Evolutionary conservation across 495 filamentous ascomycete species (phyloP), one percentile per base, ranked within the genome.

Genomic region (Aspergillus ellipticus): DNA sequence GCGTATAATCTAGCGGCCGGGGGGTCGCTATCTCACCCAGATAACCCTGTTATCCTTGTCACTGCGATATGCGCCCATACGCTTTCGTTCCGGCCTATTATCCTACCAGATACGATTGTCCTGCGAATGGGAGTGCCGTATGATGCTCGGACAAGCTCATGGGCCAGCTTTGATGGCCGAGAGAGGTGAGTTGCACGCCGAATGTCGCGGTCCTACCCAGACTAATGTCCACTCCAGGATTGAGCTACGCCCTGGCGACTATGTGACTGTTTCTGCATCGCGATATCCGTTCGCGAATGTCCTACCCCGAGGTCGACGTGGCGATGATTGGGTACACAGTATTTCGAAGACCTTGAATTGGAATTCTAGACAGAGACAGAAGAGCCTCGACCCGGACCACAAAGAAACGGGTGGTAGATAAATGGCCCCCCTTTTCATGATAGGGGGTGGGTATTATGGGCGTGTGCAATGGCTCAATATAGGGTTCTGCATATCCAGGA

Each of bases 1-100:
- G 94, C 94, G 15, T 98, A 98, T 76, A 97, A 97, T 63, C 89
- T 98, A 37, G 93, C 93, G 0, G 94, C 95, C 13, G 95, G 95
- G 11, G 94, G 94, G 16, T 94, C 91, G 5, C 82, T 98, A 20
- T 96, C 92, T 56, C 94, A 98, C 62, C 94, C 94, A 0, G 95
- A 97, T 54, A 97, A 97, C 66, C 94, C 94, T 0, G 92, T 97
- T 41, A 96, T 98, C 69, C 85, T 98, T 2, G 82, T 98, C 2
- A 96, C 92, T 0, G 89, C 93, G 28, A 97, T 98, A 50, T 96
- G 93, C 66, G 91, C 94, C 15, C 94, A 98, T 71, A 97, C 95
- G 0, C 79, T 98, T 8, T 95, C 89, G 11, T 98, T 97, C 80
- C 83, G 94, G 1, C 94, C 94, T 6, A 92, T 98, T 66, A 92